Base-by-base conservation (phyloP, 306 rosid species). In the Cucurbita ficifolia region DNA sequence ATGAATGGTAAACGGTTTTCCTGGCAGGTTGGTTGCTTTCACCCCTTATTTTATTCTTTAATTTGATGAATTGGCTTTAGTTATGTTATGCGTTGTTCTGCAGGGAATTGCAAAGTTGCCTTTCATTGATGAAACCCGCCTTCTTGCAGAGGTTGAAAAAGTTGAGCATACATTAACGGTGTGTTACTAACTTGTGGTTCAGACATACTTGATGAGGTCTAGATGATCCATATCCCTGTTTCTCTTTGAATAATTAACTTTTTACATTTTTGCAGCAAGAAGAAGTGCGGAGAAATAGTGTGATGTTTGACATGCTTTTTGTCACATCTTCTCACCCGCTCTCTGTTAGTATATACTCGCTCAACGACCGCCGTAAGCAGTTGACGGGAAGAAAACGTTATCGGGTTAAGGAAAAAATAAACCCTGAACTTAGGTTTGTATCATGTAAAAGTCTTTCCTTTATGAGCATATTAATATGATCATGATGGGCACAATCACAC, bases 31-130 rank as follows among this genome's bases (percentile, higher is more conserved):
- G 38, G 72, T 73, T 79, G 33, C 12, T 54, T 60, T 69, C 45
- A 67, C 51, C 29, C 49, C 18, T 51, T n/a, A 38, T 35, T 6
- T 81, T 78, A 10, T 42, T 17, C 18, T 73, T 54, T 49, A 42
- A 6, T 70, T 16, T 70, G 54, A 36, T 51, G 63, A 24, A 36
- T 1, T 58, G 67, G 42, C 65, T 43, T 22, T 53, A 39, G 7
- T 35, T 10, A 17, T 59, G 43, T 18, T 50, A 8, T 55, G 49
- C 51, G 12, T 46, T 49, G 10, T 35, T 84, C 39, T 78, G 61
- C 64, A 95, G 99, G 99, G 99, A 71, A 83, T 95, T 82, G 99
- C 97, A 14, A 95, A 95, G 83, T 76, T 95, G 83, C 99, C 97
- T 60, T 95, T 95, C 74, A 95, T 95, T 86, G 99, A 95, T 61